These are phyloP conservation scores for Ambrosia hybrid DNA, from an alignment of 140 eudicot genomes.

Conservation along the genomic window DNA sequence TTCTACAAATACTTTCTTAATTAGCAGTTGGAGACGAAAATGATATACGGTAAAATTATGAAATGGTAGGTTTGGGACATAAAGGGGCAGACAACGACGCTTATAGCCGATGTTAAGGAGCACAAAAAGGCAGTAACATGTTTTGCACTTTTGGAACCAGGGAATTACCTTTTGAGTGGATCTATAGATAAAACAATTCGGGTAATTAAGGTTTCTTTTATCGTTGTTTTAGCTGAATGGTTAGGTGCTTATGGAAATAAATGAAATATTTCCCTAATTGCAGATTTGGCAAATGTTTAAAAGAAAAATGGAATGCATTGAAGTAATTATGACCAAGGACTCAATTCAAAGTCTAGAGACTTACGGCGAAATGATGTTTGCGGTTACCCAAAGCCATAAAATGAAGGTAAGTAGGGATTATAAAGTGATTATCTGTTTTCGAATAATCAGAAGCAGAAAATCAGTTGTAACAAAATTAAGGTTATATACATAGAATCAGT, in stretches of 20 bases:
- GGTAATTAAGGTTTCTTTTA: conserved; percentile 30
- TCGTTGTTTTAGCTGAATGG: neutral
- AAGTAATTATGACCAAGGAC: conserved; percentile 61
- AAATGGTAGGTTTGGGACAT: conserved; percentile 70
- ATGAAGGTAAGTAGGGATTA: conserved; percentile 53
- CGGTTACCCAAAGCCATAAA: conserved; percentile 54
- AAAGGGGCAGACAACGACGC: conserved; percentile 64
- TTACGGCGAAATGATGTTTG: conserved; percentile 62
- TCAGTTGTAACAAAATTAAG: neutral
- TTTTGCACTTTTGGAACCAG: conserved; percentile 63
- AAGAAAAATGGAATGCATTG: conserved; percentile 58
- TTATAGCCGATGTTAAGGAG: conserved; percentile 55
- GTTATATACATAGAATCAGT: too few species aligned
- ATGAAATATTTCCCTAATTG: neutral
- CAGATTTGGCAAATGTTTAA: conserved; percentile 78
- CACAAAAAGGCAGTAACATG: conserved; percentile 86
- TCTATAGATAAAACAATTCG: conserved; percentile 79
- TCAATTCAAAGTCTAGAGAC: conserved; percentile 60
- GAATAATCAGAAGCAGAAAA: neutral
- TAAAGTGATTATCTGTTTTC: neutral
- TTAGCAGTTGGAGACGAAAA: conserved; percentile 8
- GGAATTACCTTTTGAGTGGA: conserved; percentile 72
- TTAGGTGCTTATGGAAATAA: neutral
- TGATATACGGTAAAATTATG: neutral
- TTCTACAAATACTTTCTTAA: neutral